Evolutionary conservation across 306 rosid genomes (phyloP).

Genomic region (Pyrus communis): DNA sequence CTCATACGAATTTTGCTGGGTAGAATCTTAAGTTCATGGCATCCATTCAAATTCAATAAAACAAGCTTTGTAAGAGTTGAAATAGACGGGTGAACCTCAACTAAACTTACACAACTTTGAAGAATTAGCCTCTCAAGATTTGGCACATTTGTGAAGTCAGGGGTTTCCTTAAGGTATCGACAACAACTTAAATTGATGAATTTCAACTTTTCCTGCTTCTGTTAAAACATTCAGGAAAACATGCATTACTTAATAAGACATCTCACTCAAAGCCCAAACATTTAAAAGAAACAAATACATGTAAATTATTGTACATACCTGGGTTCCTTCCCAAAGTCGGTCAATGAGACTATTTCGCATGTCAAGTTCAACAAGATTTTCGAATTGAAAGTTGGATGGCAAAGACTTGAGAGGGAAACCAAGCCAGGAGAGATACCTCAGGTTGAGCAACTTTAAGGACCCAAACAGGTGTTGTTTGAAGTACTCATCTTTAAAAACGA

Average conservation of each 20-base stretch:
- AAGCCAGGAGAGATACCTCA: constrained; percentile 17
- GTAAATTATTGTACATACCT: too few species aligned
- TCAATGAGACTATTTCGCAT: not conserved
- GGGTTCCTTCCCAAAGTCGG: not conserved
- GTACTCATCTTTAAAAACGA: too few species aligned
- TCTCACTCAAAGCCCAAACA: not conserved
- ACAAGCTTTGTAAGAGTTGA: not conserved
- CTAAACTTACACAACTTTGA: not conserved
- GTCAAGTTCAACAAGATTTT: constrained; percentile 12
- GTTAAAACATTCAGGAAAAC: not conserved
- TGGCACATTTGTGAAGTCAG: constrained; percentile 4
- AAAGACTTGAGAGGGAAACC: constrained; percentile 1
- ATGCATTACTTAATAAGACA: not conserved
- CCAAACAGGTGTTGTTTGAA: too few species aligned
- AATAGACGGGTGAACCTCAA: not conserved
- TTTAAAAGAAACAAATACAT: too few species aligned
- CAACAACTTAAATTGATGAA: not conserved
- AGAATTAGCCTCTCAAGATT: not conserved
- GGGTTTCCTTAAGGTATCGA: not conserved
- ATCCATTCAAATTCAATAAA: not conserved
- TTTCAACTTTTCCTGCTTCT: not conserved
- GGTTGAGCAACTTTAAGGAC: not conserved
- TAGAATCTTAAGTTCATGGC: not conserved
- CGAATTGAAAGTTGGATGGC: too few species aligned
- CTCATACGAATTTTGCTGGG: not conserved